Conservation (phyloP, 495 filamentous ascomycete genomes). For the Neurospora sp. region DNA sequence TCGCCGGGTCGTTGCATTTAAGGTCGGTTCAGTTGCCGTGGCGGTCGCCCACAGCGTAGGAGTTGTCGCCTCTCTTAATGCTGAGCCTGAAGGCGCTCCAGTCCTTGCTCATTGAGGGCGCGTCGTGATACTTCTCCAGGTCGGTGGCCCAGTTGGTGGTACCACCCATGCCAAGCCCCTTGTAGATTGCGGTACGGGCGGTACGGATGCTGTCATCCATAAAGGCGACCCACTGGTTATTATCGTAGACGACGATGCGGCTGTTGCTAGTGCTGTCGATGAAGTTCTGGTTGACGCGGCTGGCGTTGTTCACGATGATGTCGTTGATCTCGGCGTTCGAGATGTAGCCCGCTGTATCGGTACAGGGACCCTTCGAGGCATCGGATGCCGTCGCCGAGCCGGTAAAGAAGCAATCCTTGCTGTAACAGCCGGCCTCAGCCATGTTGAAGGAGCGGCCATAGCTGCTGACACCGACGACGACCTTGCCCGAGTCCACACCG, state of each 20-base stretch:
- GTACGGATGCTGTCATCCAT: slow-evolving; percentile 23
- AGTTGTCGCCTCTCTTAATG: not conserved
- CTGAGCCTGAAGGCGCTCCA: slow-evolving; percentile 1
- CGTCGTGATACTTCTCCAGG: slow-evolving; percentile 11
- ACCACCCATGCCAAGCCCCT: slow-evolving; percentile 19
- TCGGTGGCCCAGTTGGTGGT: slow-evolving; percentile 33
- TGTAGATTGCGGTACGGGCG: slow-evolving; percentile 12
- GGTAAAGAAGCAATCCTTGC: slow-evolving; percentile 5
- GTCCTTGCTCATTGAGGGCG: not conserved
- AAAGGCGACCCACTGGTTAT: slow-evolving; percentile 32
- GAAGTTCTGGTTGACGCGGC: slow-evolving; percentile 1
- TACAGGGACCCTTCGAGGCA: slow-evolving; percentile 24
- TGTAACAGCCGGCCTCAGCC: slow-evolving; percentile 3
- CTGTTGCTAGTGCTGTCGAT: slow-evolving; percentile 15
- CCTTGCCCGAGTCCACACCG: slow-evolving; percentile 29
- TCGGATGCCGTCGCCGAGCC: slow-evolving; percentile 4
- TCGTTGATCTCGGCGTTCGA: slow-evolving; percentile 22
- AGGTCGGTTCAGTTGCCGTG: slow-evolving; percentile 15
- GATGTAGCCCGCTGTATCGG: slow-evolving; percentile 21
- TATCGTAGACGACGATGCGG: slow-evolving; percentile 32
- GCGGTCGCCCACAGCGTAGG: not conserved
- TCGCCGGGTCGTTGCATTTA: slow-evolving; percentile 6
- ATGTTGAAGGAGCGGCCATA: slow-evolving; percentile 31
- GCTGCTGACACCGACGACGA: slow-evolving; percentile 26
- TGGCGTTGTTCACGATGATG: slow-evolving; percentile 9